Percentiles rank a stretch among this genome's conserved stretches.
Conservation (phyloP, 345 rosid species). For the Cardamine resedifolia region DNA sequence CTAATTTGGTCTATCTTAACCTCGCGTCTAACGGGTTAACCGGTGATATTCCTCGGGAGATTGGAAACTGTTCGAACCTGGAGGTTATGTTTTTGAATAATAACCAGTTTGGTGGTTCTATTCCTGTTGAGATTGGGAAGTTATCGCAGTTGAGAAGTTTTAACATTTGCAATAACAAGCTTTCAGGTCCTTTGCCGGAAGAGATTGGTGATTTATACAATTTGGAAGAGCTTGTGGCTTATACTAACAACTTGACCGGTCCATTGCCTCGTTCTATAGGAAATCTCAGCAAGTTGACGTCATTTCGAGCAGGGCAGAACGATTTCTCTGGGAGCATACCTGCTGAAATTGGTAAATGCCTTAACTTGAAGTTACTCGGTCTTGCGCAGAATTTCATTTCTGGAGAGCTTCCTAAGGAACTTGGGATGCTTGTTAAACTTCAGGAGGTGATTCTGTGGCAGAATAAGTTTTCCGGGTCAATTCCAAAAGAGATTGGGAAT, state of each 20-base stretch:
- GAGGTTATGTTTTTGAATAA: constrained; percentile 56
- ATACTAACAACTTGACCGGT: constrained; percentile 75
- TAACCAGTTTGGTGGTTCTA: constrained; percentile 60
- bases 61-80: constrained; percentile 64
- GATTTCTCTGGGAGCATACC: constrained; percentile 75
- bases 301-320: constrained; percentile 79
- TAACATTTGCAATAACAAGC: constrained; percentile 72
- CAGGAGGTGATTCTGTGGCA: constrained; percentile 69
- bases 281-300: constrained; percentile 53
- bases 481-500: constrained; percentile 79
- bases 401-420: constrained; percentile 72
- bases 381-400: constrained; percentile 78
- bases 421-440: constrained; percentile 68
- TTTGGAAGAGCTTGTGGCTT: constrained; percentile 70
- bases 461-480: constrained; percentile 62
- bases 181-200: constrained; percentile 71
- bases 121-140: constrained; percentile 58
- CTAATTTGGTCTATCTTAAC: constrained; percentile 58
- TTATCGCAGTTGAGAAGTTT: constrained; percentile 48
- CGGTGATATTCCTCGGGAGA: constrained; percentile 66
- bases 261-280: constrained; percentile 83
- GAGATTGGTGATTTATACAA: constrained; percentile 66
- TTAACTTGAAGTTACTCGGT: constrained; percentile 65
- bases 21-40: constrained; percentile 58
- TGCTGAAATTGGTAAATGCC: constrained; percentile 66